Evolutionary conservation across 768 basidiomycete genomes (phyloP).

Genomic region (Lentinus brumalis): DNA sequence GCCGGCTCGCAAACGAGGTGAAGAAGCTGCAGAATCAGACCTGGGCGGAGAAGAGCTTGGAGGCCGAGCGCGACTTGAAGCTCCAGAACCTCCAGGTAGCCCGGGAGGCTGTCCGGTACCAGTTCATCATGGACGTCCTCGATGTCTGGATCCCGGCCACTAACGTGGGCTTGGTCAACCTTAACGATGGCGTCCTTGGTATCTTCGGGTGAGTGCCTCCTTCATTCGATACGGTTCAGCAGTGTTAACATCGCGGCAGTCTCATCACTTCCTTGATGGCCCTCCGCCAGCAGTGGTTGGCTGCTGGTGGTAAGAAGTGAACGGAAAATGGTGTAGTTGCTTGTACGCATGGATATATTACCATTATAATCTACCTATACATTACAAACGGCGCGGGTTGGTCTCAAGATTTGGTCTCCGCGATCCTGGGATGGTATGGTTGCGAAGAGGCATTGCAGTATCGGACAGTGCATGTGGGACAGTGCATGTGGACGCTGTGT

Average conservation of each 20-base stretch:
- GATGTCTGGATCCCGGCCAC: conserved; percentile 92
- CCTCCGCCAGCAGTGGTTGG: conserved; percentile 64
- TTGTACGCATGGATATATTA: conserved; percentile 7
- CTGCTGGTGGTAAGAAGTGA: conserved; percentile 40
- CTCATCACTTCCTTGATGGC: conserved; percentile 73
- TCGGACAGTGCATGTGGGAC: no score
- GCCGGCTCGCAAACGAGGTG: conserved; percentile 60
- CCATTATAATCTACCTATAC: neutral
- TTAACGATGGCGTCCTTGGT: conserved; percentile 87
- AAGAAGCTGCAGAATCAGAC: conserved; percentile 50
- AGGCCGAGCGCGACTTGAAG: conserved; percentile 64
- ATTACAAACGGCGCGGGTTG: neutral
- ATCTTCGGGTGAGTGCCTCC: conserved; percentile 69
- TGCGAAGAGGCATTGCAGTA: no score
- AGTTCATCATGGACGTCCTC: conserved; percentile 81
- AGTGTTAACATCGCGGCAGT: conserved; percentile 39
- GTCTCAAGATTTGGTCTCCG: no score
- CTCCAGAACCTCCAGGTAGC: conserved; percentile 61
- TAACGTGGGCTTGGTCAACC: conserved; percentile 67
- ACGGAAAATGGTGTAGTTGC: neutral
- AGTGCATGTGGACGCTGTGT: no score
- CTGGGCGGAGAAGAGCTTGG: conserved; percentile 68
- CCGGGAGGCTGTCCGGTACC: conserved; percentile 66
- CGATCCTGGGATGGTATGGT: no score
- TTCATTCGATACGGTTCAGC: neutral